These are phyloP conservation scores for Croton setiger DNA, from an alignment of 441 rosid genomes.

Conservation along the genomic window DNA sequence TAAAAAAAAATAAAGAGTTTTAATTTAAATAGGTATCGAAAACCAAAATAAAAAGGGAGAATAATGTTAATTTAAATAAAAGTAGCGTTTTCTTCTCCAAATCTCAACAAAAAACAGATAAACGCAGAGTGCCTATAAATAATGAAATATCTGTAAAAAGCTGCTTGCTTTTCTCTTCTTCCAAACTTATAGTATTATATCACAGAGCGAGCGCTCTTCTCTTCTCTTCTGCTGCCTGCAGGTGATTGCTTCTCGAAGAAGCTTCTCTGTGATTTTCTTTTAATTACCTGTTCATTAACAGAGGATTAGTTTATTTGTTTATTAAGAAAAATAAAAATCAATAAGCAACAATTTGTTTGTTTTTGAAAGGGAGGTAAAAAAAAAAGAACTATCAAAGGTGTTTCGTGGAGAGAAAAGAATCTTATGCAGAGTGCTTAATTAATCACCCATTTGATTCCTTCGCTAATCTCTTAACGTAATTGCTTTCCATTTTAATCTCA, in stretches of 20 bases:
- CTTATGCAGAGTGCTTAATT: not conserved
- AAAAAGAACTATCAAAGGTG: conserved; percentile 27
- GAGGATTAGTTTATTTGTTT: conserved; percentile 2
- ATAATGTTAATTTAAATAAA: not conserved
- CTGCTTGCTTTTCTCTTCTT: conserved; percentile 7
- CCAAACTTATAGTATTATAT: not conserved
- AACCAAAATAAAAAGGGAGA: not conserved
- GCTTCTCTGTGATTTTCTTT: conserved; percentile 31
- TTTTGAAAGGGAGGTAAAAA: not conserved
- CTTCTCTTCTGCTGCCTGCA: conserved; percentile 35
- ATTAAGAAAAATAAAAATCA: not conserved
- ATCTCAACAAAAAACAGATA: not conserved
- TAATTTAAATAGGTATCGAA: too few relatives aligned
- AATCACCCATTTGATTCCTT: conserved; percentile 27
- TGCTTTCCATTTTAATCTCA: conserved; percentile 26
- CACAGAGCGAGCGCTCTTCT: conserved; percentile 21
- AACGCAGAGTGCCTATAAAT: not conserved
- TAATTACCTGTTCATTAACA: not conserved
- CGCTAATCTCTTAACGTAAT: conserved; percentile 48
- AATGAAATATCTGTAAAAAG: not conserved
- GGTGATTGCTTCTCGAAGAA: conserved; percentile 40
- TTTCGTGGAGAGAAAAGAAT: conserved; percentile 61
- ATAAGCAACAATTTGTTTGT: not conserved
- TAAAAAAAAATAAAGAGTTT: too few relatives aligned
- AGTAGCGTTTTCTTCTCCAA: not conserved